These are phyloP conservation scores for Fusarium cyanostomum DNA, from an alignment of 2,329 filamentous ascomycete species.

Conservation along the genomic window DNA sequence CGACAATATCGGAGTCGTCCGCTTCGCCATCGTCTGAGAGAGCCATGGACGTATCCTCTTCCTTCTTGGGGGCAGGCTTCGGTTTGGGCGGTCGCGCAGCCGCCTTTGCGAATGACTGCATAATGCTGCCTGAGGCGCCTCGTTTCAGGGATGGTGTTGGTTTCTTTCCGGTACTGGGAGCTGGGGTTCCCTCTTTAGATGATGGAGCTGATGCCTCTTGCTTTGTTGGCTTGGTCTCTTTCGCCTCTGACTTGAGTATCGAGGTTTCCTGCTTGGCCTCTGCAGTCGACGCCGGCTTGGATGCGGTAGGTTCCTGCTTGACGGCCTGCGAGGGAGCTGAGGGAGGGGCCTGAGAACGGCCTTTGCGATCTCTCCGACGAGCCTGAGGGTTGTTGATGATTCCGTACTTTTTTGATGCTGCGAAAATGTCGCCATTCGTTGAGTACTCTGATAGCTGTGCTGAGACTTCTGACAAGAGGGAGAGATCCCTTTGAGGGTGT, in stretches of 20 bases:
- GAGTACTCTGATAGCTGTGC: constrained; percentile 68
- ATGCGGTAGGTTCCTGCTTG: constrained; percentile 24
- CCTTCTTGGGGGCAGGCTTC: constrained; percentile 54
- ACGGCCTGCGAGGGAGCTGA: constrained; percentile 39
- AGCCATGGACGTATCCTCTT: constrained; percentile 46
- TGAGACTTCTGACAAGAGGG: constrained; percentile 75
- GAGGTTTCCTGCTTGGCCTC: constrained; percentile 38
- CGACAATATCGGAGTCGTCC: constrained; percentile 49
- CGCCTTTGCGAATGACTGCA: constrained; percentile 81
- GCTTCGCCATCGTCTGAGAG: constrained; percentile 55
- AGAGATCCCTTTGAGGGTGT: constrained; percentile 73
- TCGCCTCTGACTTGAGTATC: constrained; percentile 5
- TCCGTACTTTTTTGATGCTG: constrained; percentile 71
- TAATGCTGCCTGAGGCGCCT: constrained; percentile 70
- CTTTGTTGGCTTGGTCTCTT: constrained; percentile 38
- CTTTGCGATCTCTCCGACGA: constrained; percentile 58
- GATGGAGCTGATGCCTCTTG: constrained; percentile 42
- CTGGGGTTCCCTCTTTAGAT: constrained; percentile 40
- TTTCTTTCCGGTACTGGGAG: constrained; percentile 47
- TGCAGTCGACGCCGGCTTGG: constrained; percentile 29
- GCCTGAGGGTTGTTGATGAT: constrained; percentile 78
- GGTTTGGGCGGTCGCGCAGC: constrained; percentile 55
- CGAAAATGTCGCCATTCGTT: constrained; percentile 66
- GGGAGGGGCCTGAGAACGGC: constrained; percentile 39
- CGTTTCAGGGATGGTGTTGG: constrained; percentile 60